A percentile compares a stretch with the other conserved stretches of the same genome.
phyloP scores from a whole-genome alignment of 169 alveolate genomes.

The Plasmodium chabaudi region DNA sequence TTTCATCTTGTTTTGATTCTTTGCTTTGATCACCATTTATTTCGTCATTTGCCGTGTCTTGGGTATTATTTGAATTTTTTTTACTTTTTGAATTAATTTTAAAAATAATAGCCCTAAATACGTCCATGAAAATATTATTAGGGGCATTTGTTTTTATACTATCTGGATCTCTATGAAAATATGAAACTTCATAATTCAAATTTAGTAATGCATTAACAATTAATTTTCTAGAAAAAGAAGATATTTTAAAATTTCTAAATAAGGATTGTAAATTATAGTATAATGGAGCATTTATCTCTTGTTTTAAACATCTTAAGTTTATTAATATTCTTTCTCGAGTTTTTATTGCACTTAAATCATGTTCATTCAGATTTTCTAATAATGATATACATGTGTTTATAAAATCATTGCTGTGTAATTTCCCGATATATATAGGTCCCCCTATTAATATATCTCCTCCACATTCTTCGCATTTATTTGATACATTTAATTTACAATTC shows the following conservation, averaged over 20 bases:
- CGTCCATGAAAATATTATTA: conserved; percentile 90
- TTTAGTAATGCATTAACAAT: conserved; percentile 77
- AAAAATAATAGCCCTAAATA: conserved; percentile 79
- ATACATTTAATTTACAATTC: conserved; percentile 47
- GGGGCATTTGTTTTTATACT: conserved; percentile 93
- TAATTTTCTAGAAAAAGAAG: conserved; percentile 60
- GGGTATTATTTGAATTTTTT: neutral
- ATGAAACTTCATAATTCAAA: conserved; percentile 90
- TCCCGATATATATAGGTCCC: conserved; percentile 88
- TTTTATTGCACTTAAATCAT: conserved; percentile 50
- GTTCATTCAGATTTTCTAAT: conserved; percentile 36
- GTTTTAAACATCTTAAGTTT: conserved; percentile 62
- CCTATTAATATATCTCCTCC: conserved; percentile 87
- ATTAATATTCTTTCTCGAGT: conserved; percentile 68
- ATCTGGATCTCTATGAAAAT: conserved; percentile 92
- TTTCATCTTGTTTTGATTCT: neutral
- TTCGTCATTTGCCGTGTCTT: neutral
- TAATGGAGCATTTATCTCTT: conserved; percentile 64
- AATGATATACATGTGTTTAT: conserved; percentile 73
- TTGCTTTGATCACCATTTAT: neutral
- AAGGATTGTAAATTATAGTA: conserved; percentile 65
- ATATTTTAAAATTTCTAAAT: conserved; percentile 64
- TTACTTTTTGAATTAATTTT: conserved; percentile 62
- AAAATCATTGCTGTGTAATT: conserved; percentile 83
- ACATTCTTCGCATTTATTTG: conserved; percentile 85